These are phyloP conservation scores for Castanea crenata DNA, from an alignment of 306 rosid genomes.

Conservation along the genomic window DNA sequence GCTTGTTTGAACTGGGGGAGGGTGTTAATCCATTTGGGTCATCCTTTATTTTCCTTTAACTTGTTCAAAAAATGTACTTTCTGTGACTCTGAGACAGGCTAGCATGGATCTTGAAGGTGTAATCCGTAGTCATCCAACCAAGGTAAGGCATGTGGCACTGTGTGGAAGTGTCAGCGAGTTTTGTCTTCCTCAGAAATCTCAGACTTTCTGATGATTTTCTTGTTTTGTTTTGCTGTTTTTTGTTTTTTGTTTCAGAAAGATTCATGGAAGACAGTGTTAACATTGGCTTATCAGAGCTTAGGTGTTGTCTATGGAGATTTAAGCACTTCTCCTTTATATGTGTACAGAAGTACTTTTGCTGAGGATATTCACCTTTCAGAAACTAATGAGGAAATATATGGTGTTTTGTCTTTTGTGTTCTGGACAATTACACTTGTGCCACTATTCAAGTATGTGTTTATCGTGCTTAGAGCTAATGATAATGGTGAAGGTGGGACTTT, in stretches of 20 bases:
- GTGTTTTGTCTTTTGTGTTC: constrained; percentile 85
- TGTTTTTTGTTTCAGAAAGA: constrained; percentile 52
- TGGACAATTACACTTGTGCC: constrained; percentile 94
- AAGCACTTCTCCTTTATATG: constrained; percentile 88
- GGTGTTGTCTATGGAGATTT: constrained; percentile 97
- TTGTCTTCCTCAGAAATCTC: constrained; percentile 13
- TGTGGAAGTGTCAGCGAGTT: not conserved
- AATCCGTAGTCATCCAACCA: constrained; percentile 45
- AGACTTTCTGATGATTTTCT: constrained; percentile 17
- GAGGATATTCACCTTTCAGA: constrained; percentile 92
- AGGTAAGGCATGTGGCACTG: constrained; percentile 48
- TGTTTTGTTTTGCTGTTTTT: not conserved
- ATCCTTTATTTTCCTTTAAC: constrained; percentile 24
- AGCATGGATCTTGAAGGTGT: constrained; percentile 82
- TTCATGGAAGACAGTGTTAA: constrained; percentile 82
- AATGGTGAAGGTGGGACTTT: constrained; percentile 99
- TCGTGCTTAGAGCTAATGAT: constrained; percentile 92
- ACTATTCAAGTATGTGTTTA: constrained; percentile 80
- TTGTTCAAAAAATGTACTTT: constrained; percentile 36
- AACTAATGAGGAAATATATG: constrained; percentile 88
- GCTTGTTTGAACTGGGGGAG: constrained; percentile 42
- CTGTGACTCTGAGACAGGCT: constrained; percentile 25
- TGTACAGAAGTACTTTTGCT: constrained; percentile 85
- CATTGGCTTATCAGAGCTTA: constrained; percentile 88
- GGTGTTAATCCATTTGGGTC: constrained; percentile 35